Conservation (phyloP, 2,329 filamentous ascomycete species). For the Neonectria punicea region DNA sequence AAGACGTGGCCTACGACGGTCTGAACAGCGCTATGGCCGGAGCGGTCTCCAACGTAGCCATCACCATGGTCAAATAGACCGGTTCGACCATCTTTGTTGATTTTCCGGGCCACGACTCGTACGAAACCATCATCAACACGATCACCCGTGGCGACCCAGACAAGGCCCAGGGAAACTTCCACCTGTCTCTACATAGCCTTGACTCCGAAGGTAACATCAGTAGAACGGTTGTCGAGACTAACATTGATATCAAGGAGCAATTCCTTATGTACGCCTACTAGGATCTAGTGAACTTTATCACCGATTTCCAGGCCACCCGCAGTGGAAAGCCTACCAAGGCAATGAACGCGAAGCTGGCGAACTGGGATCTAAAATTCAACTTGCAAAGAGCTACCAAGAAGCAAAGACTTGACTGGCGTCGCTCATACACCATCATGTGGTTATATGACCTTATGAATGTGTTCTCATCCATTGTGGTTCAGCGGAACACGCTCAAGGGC, state of each 20-base stretch:
- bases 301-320: conserved; percentile 56
- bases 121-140: conserved; percentile 53
- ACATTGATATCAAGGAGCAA: conserved; percentile 55
- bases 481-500: conserved; percentile 49
- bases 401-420: conserved; percentile 57
- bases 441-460: conserved; percentile 62
- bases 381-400: conserved; percentile 50
- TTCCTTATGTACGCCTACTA: conserved; percentile 55
- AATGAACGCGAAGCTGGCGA: conserved; percentile 51
- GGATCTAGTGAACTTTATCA: conserved; percentile 56
- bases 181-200: not conserved
- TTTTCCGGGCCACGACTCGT: conserved; percentile 58
- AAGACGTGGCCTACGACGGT: conserved; percentile 54
- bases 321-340: conserved; percentile 58
- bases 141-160: conserved; percentile 52
- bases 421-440: conserved; percentile 61
- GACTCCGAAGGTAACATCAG: not conserved
- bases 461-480: conserved; percentile 53
- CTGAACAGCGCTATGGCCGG: conserved; percentile 60
- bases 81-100: conserved; percentile 54
- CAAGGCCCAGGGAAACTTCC: conserved; percentile 35
- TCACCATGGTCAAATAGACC: conserved; percentile 53
- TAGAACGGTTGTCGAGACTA: conserved; percentile 13
- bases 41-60: conserved; percentile 52
- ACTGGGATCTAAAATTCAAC: conserved; percentile 56